Conservation (phyloP, 306 rosid species). For the Cercis canadensis region DNA sequence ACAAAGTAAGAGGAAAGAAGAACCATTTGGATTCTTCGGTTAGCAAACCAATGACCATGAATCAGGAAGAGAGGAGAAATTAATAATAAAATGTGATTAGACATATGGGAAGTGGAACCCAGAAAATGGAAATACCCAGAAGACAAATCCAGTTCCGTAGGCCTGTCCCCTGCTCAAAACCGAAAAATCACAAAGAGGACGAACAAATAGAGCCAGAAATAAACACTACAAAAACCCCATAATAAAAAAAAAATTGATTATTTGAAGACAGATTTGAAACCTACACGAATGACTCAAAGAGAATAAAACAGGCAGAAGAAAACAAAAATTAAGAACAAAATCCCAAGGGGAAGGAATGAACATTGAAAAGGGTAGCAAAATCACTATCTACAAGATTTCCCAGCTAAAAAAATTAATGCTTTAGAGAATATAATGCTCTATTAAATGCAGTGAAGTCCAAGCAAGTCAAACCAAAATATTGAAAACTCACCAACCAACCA, state of each 20-base stretch:
- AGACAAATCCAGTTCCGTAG: conserved; percentile 62
- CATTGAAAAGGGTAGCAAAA: conserved; percentile 75
- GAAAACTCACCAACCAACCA: conserved; percentile 47
- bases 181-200: conserved; percentile 47
- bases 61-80: conserved; percentile 29
- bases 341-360: conserved; percentile 72
- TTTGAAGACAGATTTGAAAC: conserved; percentile 46
- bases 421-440: conserved; percentile 28
- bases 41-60: conserved; percentile 55
- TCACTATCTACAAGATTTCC: conserved; percentile 55
- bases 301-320: conserved; percentile 61
- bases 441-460: conserved; percentile 41
- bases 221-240: conserved; percentile 36
- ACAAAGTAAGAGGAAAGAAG: conserved; percentile 39
- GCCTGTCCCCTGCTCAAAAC: conserved; percentile 54
- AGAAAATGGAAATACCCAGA: conserved; percentile 61
- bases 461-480: conserved; percentile 8
- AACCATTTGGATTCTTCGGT: conserved; percentile 39
- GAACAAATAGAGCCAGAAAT: conserved; percentile 59
- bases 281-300: conserved; percentile 22
- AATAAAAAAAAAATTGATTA: conserved; percentile 31
- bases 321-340: conserved; percentile 74
- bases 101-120: conserved; percentile 33
- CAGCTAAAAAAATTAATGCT: conserved; percentile 26
- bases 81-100: conserved; percentile 25